A percentile compares a stretch with the other conserved stretches of the same genome.
Conservation (phyloP, 1,139 yeast genomes). For the Kurtzmaniella quercitrusa region DNA sequence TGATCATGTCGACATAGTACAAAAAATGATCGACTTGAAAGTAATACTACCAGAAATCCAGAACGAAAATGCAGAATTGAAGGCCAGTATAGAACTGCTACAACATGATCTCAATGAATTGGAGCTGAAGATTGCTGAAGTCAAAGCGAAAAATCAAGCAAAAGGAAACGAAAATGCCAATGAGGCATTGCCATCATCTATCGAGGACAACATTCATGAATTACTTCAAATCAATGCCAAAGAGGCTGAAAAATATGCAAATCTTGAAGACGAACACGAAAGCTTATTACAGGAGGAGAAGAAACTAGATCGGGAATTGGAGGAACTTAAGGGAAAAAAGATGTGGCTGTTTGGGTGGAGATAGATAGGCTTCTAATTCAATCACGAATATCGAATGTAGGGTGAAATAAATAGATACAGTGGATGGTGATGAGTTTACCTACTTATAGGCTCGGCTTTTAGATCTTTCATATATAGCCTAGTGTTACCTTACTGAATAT, state of each 20-base stretch:
- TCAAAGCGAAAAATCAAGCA: background rate
- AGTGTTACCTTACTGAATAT: no score
- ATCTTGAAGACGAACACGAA: conserved; percentile 46
- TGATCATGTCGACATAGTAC: conserved; percentile 60
- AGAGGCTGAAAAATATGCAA: conserved; percentile 54
- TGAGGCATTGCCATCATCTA: conserved; percentile 32
- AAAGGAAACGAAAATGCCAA: conserved; percentile 17
- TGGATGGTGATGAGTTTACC: no score
- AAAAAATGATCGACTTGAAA: conserved; percentile 38
- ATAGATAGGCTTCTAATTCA: background rate
- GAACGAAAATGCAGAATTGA: conserved; percentile 66
- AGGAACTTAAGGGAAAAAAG: conserved; percentile 17
- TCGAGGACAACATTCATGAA: conserved; percentile 46
- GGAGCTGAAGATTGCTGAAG: conserved; percentile 29
- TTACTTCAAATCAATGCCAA: conserved; percentile 47
- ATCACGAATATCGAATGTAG: background rate
- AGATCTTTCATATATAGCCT: no score
- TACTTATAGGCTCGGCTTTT: no score
- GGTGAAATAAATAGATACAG: no score
- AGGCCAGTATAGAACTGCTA: conserved; percentile 60
- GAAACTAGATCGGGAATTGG: conserved; percentile 24
- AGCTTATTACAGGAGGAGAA: conserved; percentile 25
- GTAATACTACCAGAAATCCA: conserved; percentile 52
- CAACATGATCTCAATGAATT: conserved; percentile 50
- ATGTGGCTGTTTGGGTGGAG: conserved; percentile 35